Evolutionary conservation across 768 basidiomycete genomes (phyloP), one percentile per base, ranked within the genome.

Genomic region (Xanthoconium purpureum): DNA sequence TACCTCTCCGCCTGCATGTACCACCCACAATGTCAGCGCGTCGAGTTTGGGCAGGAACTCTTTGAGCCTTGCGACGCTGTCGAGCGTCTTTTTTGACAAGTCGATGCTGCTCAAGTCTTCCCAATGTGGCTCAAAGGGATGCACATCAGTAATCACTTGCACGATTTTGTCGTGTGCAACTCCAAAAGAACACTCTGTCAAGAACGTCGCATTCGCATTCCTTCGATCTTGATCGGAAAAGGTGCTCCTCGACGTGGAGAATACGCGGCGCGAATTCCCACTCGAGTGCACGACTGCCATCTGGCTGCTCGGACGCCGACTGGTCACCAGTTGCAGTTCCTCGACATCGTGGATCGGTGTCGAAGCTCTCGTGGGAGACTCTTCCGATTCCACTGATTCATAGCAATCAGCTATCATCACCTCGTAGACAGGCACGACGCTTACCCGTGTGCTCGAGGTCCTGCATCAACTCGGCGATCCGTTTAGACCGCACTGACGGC

Each of bases 151-250:
- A 66, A 99, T 92, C 64, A 91, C 85, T 70, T 91, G 84, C 2
- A 98, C 88, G 6, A 99, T 82, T 44, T 84, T 82, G 68, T 98
- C 96, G 64, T 92, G 91, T n/a, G 94, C 83, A 43, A 98, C 86
- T 15, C 84, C 93, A 68, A 99, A 99, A 40, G 95, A 98, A 68
- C 95, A 98, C 68, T 98, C 95, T 12, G 96, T 98, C 60, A 98
- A 77, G 75, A 88, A 96, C 1, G 88, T 89, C 10, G 78, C 80
- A 60, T 87, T 89, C 10, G 78, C 80, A 60, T 88, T 77, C 64
- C 55, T 66, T 62, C 57, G 55, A 66, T 58, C 70, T 65, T 60
- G 71, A 52, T 66, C 68, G 50, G 72, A 72, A 38, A 65, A 63
- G 38, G 70, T 74, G 62, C 72, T 74, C 38, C 75, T 77, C 20